Conservation (phyloP, 805 yeast genomes). For the Candida xiaguanensis region DNA sequence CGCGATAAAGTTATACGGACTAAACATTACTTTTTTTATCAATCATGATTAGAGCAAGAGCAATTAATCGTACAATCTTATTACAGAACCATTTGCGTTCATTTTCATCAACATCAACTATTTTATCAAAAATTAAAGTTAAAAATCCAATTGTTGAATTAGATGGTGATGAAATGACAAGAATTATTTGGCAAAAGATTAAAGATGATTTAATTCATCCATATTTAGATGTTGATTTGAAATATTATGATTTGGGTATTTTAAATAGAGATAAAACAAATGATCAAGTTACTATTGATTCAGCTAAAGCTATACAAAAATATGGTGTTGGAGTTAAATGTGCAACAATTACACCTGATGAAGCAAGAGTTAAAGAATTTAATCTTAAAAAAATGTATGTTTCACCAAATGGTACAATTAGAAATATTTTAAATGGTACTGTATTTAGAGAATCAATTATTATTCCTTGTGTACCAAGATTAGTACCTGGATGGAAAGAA, state of each 20-base stretch:
- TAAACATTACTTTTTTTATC: background rate
- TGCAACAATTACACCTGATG: conserved; percentile 85
- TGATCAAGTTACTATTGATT: conserved; percentile 72
- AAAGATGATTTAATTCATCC: conserved; percentile 66
- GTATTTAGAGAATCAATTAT: conserved; percentile 84
- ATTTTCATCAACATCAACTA: conserved; percentile 10
- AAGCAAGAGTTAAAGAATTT: conserved; percentile 73
- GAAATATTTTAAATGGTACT: conserved; percentile 79
- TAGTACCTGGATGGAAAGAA: conserved; percentile 76
- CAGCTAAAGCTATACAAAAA: conserved; percentile 70
- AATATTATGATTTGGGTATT: conserved; percentile 72
- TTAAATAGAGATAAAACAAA: conserved; percentile 65
- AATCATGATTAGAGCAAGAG: conserved; percentile 13
- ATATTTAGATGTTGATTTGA: conserved; percentile 67
- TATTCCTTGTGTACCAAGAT: conserved; percentile 71
- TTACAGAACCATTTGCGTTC: conserved; percentile 11
- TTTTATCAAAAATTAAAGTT: conserved; percentile 55
- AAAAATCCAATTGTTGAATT: conserved; percentile 72
- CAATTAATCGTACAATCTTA: conserved; percentile 7
- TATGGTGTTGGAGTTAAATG: conserved; percentile 81
- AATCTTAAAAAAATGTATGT: conserved; percentile 77
- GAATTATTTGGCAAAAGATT: conserved; percentile 78
- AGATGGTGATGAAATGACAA: conserved; percentile 86
- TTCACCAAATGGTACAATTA: conserved; percentile 80
- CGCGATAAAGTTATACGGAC: too few species aligned